Percentiles rank a stretch among this genome's conserved stretches.
Evolutionary conservation across 2,329 filamentous ascomycete species (phyloP).

Genomic region (Tetracladium maxilliforme): DNA sequence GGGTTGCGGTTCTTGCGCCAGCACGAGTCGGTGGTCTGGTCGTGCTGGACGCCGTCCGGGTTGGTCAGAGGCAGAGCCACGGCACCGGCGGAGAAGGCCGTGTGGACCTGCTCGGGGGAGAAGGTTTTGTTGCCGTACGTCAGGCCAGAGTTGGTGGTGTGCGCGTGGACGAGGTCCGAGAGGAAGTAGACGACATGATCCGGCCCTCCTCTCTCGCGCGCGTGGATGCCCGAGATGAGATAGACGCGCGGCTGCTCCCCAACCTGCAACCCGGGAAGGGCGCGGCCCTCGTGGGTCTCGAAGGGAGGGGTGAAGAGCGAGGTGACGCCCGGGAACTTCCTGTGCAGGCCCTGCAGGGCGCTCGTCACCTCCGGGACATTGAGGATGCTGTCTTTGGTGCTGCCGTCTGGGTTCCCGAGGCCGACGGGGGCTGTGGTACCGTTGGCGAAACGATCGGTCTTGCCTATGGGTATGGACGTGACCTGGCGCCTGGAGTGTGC

Average conservation of each 20-base stretch:
- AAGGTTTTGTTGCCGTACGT: slow-evolving; percentile 35
- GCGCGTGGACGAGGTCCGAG: slow-evolving; percentile 38
- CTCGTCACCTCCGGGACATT: slow-evolving; percentile 24
- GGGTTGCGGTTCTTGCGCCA: slow-evolving; percentile 43
- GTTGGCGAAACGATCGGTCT: slow-evolving; percentile 23
- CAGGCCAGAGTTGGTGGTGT: slow-evolving; percentile 30
- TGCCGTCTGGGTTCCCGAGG: slow-evolving; percentile 20
- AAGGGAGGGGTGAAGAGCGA: slow-evolving; percentile 22
- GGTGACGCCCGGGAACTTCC: slow-evolving; percentile 22
- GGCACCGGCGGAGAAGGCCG: slow-evolving; percentile 33
- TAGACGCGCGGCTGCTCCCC: slow-evolving; percentile 37
- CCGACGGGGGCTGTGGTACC: slow-evolving; percentile 24
- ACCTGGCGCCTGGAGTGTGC: too few relatives aligned
- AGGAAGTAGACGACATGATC: slow-evolving; percentile 43
- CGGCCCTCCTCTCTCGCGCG: slow-evolving; percentile 39
- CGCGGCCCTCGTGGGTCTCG: slow-evolving; percentile 24
- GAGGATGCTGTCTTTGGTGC: slow-evolving; percentile 22
- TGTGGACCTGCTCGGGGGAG: slow-evolving; percentile 33
- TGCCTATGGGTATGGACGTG: slow-evolving; percentile 24
- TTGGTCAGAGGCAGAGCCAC: slow-evolving; percentile 37
- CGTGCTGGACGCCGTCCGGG: slow-evolving; percentile 35
- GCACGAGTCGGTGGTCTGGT: slow-evolving; percentile 31
- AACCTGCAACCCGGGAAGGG: slow-evolving; percentile 22
- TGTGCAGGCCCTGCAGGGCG: slow-evolving; percentile 22
- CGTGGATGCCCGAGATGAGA: slow-evolving; percentile 37